Base-by-base conservation (phyloP, 495 filamentous ascomycete species). In the Neohortaea acidophila region DNA sequence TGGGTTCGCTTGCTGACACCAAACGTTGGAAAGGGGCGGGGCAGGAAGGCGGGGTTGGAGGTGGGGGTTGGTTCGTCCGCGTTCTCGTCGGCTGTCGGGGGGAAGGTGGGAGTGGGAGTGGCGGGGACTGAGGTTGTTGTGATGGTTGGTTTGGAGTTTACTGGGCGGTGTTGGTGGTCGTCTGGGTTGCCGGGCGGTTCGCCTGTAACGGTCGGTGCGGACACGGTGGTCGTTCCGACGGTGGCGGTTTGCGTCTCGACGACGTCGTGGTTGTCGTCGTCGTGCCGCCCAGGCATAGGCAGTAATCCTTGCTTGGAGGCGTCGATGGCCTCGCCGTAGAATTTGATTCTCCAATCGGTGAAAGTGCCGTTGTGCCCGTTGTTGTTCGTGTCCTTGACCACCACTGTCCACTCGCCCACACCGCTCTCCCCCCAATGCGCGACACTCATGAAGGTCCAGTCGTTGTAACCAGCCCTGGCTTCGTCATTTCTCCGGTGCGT, bases 361-460 rank as follows among this genome's bases (percentile, higher is more conserved):
- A 96, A 89, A 13, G 65, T 75, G 34, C 89, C 89, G 4, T 59
- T 69, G 52, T 75, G 51, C 5, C 78, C 67, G 55, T 97, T 96
- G 26, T 79, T 75, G 8, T 69, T 56, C 15, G 79, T 78, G 54
- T 97, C 89, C 54, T 85, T 91, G 43, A 94, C 78, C 23, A 94
- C 64, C 39, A 97, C 69, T 1, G 79, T 86, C 89, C 89, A 97
- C 15, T 67, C 80, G 14, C 89, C 89, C 41, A 83, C 57, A 30
- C 85, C 84, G 32, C 73, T 70, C 62, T 96, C 89, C 34, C 87
- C 91, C 84, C 84, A 97, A 56, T 97, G 91, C 51, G 75, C 84
- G 33, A 97, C 91, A 41, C 74, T 84, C 89, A 96, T 96, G 47
- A 97, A 97, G 1, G 89, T 94, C 89, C 89, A 97, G 61, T 97